Evolutionary conservation across 305 asterid species (phyloP), one percentile per base, ranked within the genome.

Genomic region (Fraxinus platypoda): DNA sequence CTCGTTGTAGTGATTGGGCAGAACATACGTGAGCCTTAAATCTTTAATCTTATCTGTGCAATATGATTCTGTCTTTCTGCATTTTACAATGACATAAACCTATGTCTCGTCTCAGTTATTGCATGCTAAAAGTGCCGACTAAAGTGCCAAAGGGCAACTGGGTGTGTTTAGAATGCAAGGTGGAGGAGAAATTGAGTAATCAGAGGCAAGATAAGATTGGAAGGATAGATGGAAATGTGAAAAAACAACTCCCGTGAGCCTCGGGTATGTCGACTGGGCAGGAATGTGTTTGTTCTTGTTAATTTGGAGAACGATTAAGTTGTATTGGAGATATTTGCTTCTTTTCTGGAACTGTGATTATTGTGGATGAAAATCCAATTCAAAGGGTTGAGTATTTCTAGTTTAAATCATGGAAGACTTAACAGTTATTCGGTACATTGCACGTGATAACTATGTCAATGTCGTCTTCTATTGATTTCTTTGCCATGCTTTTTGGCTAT

Each of bases 151-250:
- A 87, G 86, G 95, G 95, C 71, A 95, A 94, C 78, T 95, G 98
- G 98, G 81, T 91, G 85, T 95, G 99, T 87, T 97, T 91, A 87
- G 98, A 94, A 87, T 92, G 98, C 91, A 87, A 87, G 83, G 83
- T 79, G 21, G 81, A 84, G 28, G 94, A 87, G 86, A 89, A 34
- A 87, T 89, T 66, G 30, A 88, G 80, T 72, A 85, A 84, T 83
- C 86, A 57, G 77, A 88, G 85, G 87, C 92, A 81, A 81, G 91
- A 86, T 79, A 92, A 88, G 85, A 76, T 79, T 62, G 90, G 75
- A 64, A 86, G 75, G 88, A 31, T 80, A 64, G 88, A 86, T 82
- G 93, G 86, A 78, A 87, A 76, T 87, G 95, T 86, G 79, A 92
- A 89, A 15, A 88, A 87, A 72, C 81, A 83, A 81, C 87, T 89